A percentile compares a stretch with the other conserved stretches of the same genome.
phyloP scores from a whole-genome alignment of 257 asterid species.

The Misopates orontium region DNA sequence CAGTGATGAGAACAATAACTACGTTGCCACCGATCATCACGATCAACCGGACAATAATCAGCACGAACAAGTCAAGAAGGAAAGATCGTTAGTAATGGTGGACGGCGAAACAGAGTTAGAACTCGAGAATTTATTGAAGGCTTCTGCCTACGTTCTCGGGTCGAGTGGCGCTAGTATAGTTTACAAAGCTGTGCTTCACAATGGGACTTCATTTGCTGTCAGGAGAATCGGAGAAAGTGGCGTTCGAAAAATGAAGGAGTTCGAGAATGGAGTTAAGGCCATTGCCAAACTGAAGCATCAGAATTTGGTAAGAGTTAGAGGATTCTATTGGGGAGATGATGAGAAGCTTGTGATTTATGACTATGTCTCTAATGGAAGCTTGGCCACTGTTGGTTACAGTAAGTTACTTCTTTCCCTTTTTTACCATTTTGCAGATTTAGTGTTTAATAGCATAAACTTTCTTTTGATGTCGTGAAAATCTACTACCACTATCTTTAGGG shows the following conservation, averaged over 20 bases:
- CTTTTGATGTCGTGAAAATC: too few species aligned
- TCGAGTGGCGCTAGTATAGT: constrained; percentile 70
- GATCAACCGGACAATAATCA: constrained; percentile 1
- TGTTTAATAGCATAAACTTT: too few species aligned
- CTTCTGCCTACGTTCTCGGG: constrained; percentile 86
- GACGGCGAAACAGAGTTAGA: constrained; percentile 75
- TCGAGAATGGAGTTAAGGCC: constrained; percentile 62
- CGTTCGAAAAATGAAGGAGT: constrained; percentile 53
- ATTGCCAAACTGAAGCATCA: constrained; percentile 71
- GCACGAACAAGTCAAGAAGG: constrained; percentile 26
- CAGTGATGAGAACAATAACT: constrained; percentile 38
- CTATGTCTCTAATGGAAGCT: constrained; percentile 81
- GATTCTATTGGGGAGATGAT: constrained; percentile 86
- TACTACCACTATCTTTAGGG: too few species aligned
- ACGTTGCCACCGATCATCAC: constrained; percentile 18
- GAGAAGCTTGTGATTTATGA: constrained; percentile 87
- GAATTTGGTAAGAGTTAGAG: constrained; percentile 69
- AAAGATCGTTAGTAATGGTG: constrained; percentile 62
- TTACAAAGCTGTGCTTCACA: constrained; percentile 81
- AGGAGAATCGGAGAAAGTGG: constrained; percentile 82
- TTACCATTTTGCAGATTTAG: background rate
- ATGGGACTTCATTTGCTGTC: constrained; percentile 78
- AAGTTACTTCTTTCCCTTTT: constrained; percentile 35
- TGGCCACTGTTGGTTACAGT: constrained; percentile 85
- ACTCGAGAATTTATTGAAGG: constrained; percentile 66